A percentile compares a stretch with the other conserved stretches of the same genome.
Conservation (phyloP, 805 yeast species). For the Ogataea wickerhamii region DNA sequence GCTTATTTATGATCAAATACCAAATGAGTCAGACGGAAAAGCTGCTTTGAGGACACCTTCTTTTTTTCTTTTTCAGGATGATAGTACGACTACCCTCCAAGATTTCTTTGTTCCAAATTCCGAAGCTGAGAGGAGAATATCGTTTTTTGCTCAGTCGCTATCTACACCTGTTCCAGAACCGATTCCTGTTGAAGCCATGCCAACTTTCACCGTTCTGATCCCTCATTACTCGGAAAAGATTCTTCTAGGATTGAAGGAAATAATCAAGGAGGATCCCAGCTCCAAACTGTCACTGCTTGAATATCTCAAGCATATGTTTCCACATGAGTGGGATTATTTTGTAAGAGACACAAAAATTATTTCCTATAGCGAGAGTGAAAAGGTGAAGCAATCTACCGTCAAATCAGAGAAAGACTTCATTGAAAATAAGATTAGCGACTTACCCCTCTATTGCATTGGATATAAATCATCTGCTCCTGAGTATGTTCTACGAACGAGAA, state of each 20-base stretch:
- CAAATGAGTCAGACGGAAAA: constrained; percentile 44
- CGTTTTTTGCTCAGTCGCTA: constrained; percentile 52
- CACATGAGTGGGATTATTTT: constrained; percentile 77
- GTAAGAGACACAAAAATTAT: constrained; percentile 70
- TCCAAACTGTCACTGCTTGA: constrained; percentile 64
- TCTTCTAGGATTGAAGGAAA: constrained; percentile 40
- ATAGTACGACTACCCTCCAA: constrained; percentile 34
- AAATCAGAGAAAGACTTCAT: constrained; percentile 33
- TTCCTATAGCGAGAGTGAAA: constrained; percentile 51
- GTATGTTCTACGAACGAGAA: constrained; percentile 64
- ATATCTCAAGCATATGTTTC: constrained; percentile 68
- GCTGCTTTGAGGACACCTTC: constrained; percentile 38
- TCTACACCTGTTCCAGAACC: constrained; percentile 49
- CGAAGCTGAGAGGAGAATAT: constrained; percentile 50
- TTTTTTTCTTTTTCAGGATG: constrained; percentile 49
- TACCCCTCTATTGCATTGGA: constrained; percentile 71
- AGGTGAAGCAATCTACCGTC: constrained; percentile 26
- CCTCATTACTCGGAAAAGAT: constrained; percentile 54
- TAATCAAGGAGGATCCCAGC: constrained; percentile 41
- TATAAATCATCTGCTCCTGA: constrained; percentile 65
- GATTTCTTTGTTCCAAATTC: constrained; percentile 43
- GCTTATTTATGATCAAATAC: constrained; percentile 39
- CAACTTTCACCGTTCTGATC: constrained; percentile 47
- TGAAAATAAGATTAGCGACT: constrained; percentile 49
- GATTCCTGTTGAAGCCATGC: constrained; percentile 44